Conservation (phyloP, 2,329 filamentous ascomycete species). For the Calonectria pseudoturangicola region DNA sequence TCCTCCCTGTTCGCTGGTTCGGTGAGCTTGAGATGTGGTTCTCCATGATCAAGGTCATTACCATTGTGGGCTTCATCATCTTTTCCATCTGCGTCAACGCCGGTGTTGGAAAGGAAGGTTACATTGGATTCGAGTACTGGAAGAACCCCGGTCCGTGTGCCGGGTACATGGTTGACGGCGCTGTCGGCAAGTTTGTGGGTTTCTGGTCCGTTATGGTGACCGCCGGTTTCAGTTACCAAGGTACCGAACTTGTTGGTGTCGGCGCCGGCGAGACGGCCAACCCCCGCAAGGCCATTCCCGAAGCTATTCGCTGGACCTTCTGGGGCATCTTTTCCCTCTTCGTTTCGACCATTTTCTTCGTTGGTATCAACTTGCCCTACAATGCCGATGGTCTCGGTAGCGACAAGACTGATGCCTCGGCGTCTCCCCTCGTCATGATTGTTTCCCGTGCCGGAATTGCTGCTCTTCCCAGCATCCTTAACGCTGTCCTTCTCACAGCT, state of each 20-base stretch:
- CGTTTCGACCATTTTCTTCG: slow-evolving; percentile 79
- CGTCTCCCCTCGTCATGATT: slow-evolving; percentile 79
- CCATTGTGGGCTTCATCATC: slow-evolving; percentile 84
- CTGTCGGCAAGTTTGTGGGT: slow-evolving; percentile 77
- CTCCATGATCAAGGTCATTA: slow-evolving; percentile 84
- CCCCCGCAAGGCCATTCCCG: slow-evolving; percentile 82
- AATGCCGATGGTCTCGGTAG: slow-evolving; percentile 72
- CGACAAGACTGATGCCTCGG: slow-evolving; percentile 73
- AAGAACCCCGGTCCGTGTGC: slow-evolving; percentile 80
- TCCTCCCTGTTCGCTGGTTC: slow-evolving; percentile 82
- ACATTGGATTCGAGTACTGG: slow-evolving; percentile 85
- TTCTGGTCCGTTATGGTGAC: slow-evolving; percentile 82
- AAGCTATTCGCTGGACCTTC: slow-evolving; percentile 84
- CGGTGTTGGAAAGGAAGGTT: slow-evolving; percentile 80
- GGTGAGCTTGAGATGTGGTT: slow-evolving; percentile 89
- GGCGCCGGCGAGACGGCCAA: slow-evolving; percentile 86
- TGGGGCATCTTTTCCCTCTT: slow-evolving; percentile 84
- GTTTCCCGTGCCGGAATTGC: slow-evolving; percentile 77
- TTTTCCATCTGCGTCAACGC: slow-evolving; percentile 85
- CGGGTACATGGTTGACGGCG: slow-evolving; percentile 72
- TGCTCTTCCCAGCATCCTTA: slow-evolving; percentile 82
- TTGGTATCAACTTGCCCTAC: slow-evolving; percentile 82
- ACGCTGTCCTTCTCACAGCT: slow-evolving; percentile 85
- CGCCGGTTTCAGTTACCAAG: slow-evolving; percentile 82
- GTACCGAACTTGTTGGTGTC: slow-evolving; percentile 85